phyloP scores from a whole-genome alignment of 1,139 yeast species.

The Candida sanyaensis region DNA sequence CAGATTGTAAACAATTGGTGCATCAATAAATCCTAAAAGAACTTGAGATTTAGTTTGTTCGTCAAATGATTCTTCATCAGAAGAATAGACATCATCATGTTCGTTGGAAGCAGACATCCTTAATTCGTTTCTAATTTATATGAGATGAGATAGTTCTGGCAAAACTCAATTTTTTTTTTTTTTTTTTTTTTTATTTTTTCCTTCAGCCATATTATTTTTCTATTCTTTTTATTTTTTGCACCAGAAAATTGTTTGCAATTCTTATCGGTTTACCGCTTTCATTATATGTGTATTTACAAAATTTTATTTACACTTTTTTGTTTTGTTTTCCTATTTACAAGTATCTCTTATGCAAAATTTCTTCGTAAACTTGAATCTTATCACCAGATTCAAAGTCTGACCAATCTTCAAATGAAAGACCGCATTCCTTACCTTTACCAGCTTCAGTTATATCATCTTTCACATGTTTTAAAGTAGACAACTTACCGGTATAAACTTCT shows the following conservation, averaged over 20 bases:
- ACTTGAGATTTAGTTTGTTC: constrained; percentile 29
- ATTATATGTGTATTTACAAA: background rate
- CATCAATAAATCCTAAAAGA: constrained; percentile 68
- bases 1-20: constrained; percentile 24
- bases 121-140: background rate
- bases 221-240: background rate
- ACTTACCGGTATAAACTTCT: constrained; percentile 63
- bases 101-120: constrained; percentile 23
- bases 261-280: no score
- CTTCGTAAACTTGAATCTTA: constrained; percentile 71
- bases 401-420: constrained; percentile 74
- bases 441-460: constrained; percentile 81
- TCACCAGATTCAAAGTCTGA: constrained; percentile 77
- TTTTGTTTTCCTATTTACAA: constrained; percentile 38
- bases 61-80: constrained; percentile 38
- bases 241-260: no score
- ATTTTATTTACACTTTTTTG: background rate
- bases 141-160: constrained; percentile 7
- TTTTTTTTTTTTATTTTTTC: constrained; percentile 13
- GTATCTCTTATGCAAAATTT: constrained; percentile 65
- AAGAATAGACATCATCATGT: constrained; percentile 41
- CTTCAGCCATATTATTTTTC: background rate
- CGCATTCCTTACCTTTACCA: constrained; percentile 89
- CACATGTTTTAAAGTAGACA: constrained; percentile 76
- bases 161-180: constrained; percentile 11